phyloP scores from a whole-genome alignment of 495 filamentous ascomycete genomes.

The Penicillium subrubescens region DNA sequence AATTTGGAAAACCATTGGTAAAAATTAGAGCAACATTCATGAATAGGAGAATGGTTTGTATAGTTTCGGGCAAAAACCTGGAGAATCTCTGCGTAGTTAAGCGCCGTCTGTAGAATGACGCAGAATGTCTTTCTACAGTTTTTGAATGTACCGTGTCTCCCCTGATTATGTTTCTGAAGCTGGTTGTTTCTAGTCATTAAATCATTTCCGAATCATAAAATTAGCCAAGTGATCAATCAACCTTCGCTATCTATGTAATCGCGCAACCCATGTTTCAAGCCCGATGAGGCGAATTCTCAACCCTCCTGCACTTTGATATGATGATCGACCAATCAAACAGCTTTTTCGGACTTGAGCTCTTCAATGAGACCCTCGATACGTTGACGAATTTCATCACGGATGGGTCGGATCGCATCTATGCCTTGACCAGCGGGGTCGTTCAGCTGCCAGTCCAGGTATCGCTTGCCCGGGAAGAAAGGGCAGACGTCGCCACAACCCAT shows the following conservation, averaged over 20 bases:
- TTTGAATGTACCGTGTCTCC: no score
- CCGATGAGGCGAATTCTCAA: background rate
- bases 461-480: constrained; percentile 30
- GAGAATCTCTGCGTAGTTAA: no score
- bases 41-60: no score
- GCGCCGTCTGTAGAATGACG: no score
- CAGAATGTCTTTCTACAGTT: no score
- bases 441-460: constrained; percentile 34
- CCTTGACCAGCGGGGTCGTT: constrained; percentile 30
- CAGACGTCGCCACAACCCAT: constrained; percentile 38
- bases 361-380: constrained; percentile 24
- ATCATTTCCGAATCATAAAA: background rate
- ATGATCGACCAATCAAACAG: background rate
- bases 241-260: no score
- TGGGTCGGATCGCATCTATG: constrained; percentile 24
- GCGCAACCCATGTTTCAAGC: background rate
- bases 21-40: no score
- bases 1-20: no score
- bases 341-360: constrained; percentile 13
- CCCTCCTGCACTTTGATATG: background rate
- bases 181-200: background rate
- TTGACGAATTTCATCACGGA: constrained; percentile 24
- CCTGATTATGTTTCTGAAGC: no score
- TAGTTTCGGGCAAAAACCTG: no score
- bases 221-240: background rate